phyloP scores from a whole-genome alignment of 2,329 filamentous ascomycete genomes.

The Aspergillus vadensis region DNA sequence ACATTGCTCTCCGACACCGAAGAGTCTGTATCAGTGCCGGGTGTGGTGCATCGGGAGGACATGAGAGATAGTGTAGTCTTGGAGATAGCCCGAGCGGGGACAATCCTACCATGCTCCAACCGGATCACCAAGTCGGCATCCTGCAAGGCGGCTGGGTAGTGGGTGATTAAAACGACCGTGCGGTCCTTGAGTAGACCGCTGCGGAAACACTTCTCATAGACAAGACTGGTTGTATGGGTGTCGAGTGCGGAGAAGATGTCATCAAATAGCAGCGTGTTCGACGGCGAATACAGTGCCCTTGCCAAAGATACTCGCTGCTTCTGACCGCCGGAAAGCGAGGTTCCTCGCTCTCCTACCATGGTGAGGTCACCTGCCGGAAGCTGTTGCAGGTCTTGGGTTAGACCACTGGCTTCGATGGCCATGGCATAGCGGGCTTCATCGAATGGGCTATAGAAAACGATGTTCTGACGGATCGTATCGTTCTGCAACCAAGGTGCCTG shows the following conservation, averaged over 20 bases:
- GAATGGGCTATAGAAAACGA: constrained; percentile 61
- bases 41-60: constrained; percentile 12
- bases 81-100: constrained; percentile 14
- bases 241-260: constrained; percentile 64
- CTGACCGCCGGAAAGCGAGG: constrained; percentile 65
- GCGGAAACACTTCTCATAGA: constrained; percentile 63
- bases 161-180: constrained; percentile 61
- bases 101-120: constrained; percentile 24
- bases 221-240: constrained; percentile 57
- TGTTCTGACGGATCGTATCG: constrained; percentile 67
- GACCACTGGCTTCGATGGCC: constrained; percentile 63
- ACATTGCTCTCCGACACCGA: background rate
- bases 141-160: constrained; percentile 35
- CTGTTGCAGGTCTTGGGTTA: constrained; percentile 58
- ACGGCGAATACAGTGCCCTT: constrained; percentile 59
- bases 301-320: constrained; percentile 63
- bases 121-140: constrained; percentile 25
- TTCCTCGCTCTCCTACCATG: constrained; percentile 63
- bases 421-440: constrained; percentile 59
- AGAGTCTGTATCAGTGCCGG: constrained; percentile 9
- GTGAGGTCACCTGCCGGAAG: constrained; percentile 61
- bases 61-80: background rate
- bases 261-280: constrained; percentile 58
- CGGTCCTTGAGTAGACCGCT: constrained; percentile 56
- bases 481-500: constrained; percentile 68